A percentile compares a stretch with the other conserved stretches of the same genome.
These are phyloP conservation scores for Talaromyces rugulosus DNA, from an alignment of 2,329 filamentous ascomycete genomes.

Conservation along the genomic window DNA sequence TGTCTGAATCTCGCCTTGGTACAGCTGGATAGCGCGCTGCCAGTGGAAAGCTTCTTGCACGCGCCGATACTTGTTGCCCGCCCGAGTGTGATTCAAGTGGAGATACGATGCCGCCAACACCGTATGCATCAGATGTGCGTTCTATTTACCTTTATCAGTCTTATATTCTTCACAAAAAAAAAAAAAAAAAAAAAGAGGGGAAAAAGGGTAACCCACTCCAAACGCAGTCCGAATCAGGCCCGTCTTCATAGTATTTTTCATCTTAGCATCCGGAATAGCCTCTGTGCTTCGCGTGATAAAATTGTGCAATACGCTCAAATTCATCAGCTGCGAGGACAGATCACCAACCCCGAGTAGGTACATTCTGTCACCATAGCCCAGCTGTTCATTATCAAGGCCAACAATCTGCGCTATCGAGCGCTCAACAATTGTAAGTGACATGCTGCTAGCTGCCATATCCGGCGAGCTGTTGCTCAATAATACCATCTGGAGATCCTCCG, in stretches of 20 bases:
- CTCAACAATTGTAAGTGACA: constrained; percentile 8
- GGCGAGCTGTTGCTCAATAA: background rate
- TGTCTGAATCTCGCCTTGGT: constrained; percentile 27
- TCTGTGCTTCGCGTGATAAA: constrained; percentile 3
- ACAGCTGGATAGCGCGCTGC: constrained; percentile 32
- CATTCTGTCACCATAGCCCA: background rate
- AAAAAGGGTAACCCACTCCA: background rate
- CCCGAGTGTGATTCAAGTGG: constrained; percentile 8
- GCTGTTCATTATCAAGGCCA: background rate
- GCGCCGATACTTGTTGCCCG: constrained; percentile 5
- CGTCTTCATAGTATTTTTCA: constrained; percentile 8
- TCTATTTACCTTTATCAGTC: background rate
- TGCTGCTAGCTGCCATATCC: background rate
- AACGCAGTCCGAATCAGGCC: constrained; percentile 9
- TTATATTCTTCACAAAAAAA: background rate
- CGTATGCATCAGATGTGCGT: constrained; percentile 11
- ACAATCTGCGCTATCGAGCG: constrained; percentile 1
- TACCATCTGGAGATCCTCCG: background rate
- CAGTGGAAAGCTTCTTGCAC: constrained; percentile 30
- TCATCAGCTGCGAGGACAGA: constrained; percentile 2
- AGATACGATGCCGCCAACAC: constrained; percentile 7
- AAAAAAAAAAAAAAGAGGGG: background rate
- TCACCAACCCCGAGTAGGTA: background rate
- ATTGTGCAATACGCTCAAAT: constrained; percentile 1
- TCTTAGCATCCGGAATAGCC: constrained; percentile 2